Conservation (phyloP, 345 rosid species). For the Aquilaria yunnanensis region DNA sequence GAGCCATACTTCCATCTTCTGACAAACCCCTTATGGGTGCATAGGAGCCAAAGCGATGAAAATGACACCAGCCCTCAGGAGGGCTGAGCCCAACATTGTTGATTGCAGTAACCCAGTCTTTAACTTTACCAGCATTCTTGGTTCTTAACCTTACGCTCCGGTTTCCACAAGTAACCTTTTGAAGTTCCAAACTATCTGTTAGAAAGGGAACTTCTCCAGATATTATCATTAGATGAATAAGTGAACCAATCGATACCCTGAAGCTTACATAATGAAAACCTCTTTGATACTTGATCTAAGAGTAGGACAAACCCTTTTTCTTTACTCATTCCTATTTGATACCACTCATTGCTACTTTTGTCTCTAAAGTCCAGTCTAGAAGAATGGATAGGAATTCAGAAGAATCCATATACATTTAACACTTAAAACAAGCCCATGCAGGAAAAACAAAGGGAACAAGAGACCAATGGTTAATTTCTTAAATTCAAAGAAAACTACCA, state of each 20-base stretch:
- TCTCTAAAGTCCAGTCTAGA: no score
- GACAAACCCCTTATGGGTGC: slow-evolving; percentile 93
- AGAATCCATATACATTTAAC: no score
- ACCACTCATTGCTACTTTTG: no score
- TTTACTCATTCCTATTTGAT: no score
- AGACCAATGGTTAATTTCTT: no score
- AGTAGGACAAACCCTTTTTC: not conserved
- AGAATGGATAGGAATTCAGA: no score
- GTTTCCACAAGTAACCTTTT: slow-evolving; percentile 71
- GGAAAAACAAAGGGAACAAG: no score
- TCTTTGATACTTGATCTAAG: not conserved
- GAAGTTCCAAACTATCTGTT: slow-evolving; percentile 35
- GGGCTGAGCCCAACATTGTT: slow-evolving; percentile 91
- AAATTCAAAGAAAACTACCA: no score
- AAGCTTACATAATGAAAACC: no score
- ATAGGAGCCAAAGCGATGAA: slow-evolving; percentile 92
- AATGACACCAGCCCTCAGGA: slow-evolving; percentile 98
- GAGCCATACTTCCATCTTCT: slow-evolving; percentile 92
- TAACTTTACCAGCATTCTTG: slow-evolving; percentile 67
- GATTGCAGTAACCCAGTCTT: slow-evolving; percentile 84
- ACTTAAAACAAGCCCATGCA: no score
- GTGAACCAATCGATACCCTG: not conserved
- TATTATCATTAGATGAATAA: slow-evolving; percentile 17
- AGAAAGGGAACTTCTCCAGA: slow-evolving; percentile 25
- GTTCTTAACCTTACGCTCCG: slow-evolving; percentile 79